Percentiles rank a stretch among this genome's conserved stretches.
Evolutionary conservation across 2,329 filamentous ascomycete genomes (phyloP).

Genomic region (Xylariaceae sp.): DNA sequence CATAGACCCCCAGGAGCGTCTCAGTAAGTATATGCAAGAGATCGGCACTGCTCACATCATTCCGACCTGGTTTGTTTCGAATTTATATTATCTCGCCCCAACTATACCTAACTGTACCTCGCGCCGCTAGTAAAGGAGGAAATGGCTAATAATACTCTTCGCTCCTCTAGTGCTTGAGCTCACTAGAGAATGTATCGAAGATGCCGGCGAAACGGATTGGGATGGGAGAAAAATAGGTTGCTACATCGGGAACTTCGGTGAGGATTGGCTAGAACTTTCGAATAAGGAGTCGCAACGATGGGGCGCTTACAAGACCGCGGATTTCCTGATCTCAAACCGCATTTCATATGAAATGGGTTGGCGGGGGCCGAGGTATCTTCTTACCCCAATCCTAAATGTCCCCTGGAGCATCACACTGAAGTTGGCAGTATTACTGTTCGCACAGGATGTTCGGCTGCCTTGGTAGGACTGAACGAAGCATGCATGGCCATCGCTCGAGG

Average conservation of each 20-base stretch:
- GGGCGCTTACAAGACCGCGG: slow-evolving; percentile 17
- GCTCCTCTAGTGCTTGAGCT: slow-evolving; percentile 27
- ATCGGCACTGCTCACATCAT: slow-evolving; percentile 19
- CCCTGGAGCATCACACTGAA: background rate
- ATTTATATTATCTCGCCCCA: too few species aligned
- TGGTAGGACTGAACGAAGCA: slow-evolving; percentile 29
- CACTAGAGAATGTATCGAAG: slow-evolving; percentile 28
- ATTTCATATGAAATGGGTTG: slow-evolving; percentile 26
- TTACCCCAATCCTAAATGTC: too few species aligned
- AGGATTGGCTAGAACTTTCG: slow-evolving; percentile 28
- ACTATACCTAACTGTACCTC: too few species aligned
- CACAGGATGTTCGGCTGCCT: slow-evolving; percentile 29
- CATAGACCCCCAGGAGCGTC: slow-evolving; percentile 2
- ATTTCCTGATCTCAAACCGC: slow-evolving; percentile 29
- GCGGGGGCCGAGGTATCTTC: slow-evolving; percentile 20
- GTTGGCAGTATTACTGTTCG: slow-evolving; percentile 19
- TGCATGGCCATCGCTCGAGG: slow-evolving; percentile 23
- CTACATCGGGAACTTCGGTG: slow-evolving; percentile 31
- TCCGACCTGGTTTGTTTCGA: slow-evolving; percentile 20
- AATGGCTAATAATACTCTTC: too few species aligned
- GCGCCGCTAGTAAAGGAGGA: too few species aligned
- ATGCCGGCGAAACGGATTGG: slow-evolving; percentile 27
- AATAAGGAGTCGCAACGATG: slow-evolving; percentile 21
- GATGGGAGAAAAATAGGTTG: slow-evolving; percentile 30
- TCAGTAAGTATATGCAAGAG: slow-evolving; percentile 1